Evolutionary conservation across 495 filamentous ascomycete genomes (phyloP).

Genomic region (Penicillium macrosclerotiorum): DNA sequence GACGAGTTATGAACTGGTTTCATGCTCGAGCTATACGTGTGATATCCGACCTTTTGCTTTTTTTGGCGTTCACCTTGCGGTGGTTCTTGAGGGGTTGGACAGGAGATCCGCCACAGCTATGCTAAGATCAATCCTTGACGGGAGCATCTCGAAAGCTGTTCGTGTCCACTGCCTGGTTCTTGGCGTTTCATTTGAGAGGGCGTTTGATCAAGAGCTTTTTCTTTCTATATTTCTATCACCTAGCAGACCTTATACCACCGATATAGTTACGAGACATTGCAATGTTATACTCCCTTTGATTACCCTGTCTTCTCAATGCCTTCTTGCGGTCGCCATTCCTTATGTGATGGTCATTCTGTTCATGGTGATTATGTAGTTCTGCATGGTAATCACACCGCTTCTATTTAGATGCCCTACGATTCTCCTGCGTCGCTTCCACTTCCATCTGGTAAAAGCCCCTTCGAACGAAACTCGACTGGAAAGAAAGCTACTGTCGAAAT

Average conservation of each 20-base stretch:
- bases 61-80: constrained; percentile 7
- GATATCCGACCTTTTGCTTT: constrained; percentile 3
- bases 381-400: too few relatives aligned
- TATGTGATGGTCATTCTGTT: too few relatives aligned
- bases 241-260: constrained; percentile 16
- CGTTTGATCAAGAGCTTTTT: constrained; percentile 10
- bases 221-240: neutral
- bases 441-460: too few relatives aligned
- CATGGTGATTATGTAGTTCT: too few relatives aligned
- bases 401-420: too few relatives aligned
- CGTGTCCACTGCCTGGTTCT: constrained; percentile 1
- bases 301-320: neutral
- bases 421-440: too few relatives aligned
- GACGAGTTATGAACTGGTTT: constrained; percentile 14
- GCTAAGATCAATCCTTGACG: neutral
- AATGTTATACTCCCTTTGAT: neutral
- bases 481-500: too few relatives aligned
- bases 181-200: constrained; percentile 11
- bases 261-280: constrained; percentile 8
- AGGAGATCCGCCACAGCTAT: neutral
- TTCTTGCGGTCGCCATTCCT: neutral
- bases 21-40: constrained; percentile 6
- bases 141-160: neutral
- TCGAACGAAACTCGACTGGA: too few relatives aligned
- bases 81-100: neutral